Percentiles rank a stretch among this genome's conserved stretches.
phyloP scores from a whole-genome alignment of 805 yeast genomes.

The Hanseniaspora pseudoguilliermondii region DNA sequence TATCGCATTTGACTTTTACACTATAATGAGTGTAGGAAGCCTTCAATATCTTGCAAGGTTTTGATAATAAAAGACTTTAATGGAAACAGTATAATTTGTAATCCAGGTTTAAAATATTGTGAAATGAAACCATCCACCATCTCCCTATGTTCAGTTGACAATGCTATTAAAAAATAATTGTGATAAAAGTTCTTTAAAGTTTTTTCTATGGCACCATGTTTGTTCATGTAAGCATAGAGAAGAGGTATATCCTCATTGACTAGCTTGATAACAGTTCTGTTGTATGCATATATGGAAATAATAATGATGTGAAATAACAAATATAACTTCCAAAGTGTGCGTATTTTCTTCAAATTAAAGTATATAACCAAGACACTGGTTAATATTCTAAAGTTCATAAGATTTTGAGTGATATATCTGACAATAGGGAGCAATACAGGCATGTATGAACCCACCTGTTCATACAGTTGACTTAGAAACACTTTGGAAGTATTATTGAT shows the following conservation, averaged over 20 bases:
- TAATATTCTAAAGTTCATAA: background rate
- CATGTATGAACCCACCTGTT: background rate
- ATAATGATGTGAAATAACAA: background rate
- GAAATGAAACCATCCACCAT: background rate
- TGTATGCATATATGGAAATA: background rate
- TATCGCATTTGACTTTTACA: background rate
- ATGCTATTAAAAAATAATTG: background rate
- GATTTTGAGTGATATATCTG: background rate
- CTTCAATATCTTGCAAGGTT: constrained; percentile 8
- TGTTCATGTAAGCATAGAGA: constrained; percentile 8
- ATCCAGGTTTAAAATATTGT: background rate
- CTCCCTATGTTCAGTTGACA: background rate
- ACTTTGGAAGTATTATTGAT: background rate
- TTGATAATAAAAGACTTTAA: background rate
- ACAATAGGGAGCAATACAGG: background rate
- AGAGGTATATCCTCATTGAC: constrained; percentile 6
- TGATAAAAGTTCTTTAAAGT: background rate
- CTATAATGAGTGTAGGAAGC: constrained; percentile 1
- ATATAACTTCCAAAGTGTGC: background rate
- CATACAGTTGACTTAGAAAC: background rate
- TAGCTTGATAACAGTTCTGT: constrained; percentile 5
- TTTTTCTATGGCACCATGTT: background rate
- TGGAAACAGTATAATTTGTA: background rate
- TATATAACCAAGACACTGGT: background rate
- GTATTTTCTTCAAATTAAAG: constrained; percentile 1